Percentiles rank a stretch among this genome's conserved stretches.
These are phyloP conservation scores for Cryoendolithus antarcticus DNA, from an alignment of 2,329 filamentous ascomycete species.

Conservation along the genomic window DNA sequence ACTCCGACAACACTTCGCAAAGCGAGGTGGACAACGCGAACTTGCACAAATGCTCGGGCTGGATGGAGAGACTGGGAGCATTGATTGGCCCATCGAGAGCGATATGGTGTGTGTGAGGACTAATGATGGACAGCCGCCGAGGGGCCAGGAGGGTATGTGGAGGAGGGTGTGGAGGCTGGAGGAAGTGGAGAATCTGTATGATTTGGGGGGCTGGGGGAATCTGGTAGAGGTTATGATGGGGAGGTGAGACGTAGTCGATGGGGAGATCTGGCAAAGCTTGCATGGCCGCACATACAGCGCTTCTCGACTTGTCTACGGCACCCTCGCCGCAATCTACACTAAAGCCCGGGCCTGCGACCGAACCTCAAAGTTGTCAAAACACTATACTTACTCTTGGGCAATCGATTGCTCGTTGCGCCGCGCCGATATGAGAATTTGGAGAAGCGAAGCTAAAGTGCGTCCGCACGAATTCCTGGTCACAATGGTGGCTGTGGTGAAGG, in stretches of 20 bases:
- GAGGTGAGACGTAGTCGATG: conserved; percentile 4
- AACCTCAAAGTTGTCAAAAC: too few species aligned
- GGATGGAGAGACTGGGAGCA: conserved; percentile 2
- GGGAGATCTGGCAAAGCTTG: too few species aligned
- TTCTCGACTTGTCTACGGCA: too few species aligned
- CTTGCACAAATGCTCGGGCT: neutral
- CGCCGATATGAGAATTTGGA: too few species aligned
- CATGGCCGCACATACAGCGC: too few species aligned
- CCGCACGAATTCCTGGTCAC: too few species aligned
- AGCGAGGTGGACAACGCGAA: conserved; percentile 25
- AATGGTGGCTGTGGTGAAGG: too few species aligned
- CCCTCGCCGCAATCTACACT: too few species aligned
- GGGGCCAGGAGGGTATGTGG: conserved; percentile 47
- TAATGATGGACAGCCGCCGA: conserved; percentile 54
- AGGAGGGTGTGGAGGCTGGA: conserved; percentile 53
- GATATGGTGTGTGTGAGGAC: conserved; percentile 66
- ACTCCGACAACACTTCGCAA: conserved; percentile 12
- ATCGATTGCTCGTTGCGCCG: too few species aligned
- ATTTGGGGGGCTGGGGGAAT: conserved; percentile 69
- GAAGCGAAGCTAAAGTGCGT: too few species aligned
- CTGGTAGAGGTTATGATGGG: conserved; percentile 50
- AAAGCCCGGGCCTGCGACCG: too few species aligned
- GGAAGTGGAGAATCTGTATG: conserved; percentile 75
- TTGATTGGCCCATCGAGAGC: conserved; percentile 60
- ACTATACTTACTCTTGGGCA: too few species aligned